Percentiles rank a stretch among this genome's conserved stretches.
Conservation (phyloP, 768 basidiomycete genomes). For the Tremella fuciformis region DNA sequence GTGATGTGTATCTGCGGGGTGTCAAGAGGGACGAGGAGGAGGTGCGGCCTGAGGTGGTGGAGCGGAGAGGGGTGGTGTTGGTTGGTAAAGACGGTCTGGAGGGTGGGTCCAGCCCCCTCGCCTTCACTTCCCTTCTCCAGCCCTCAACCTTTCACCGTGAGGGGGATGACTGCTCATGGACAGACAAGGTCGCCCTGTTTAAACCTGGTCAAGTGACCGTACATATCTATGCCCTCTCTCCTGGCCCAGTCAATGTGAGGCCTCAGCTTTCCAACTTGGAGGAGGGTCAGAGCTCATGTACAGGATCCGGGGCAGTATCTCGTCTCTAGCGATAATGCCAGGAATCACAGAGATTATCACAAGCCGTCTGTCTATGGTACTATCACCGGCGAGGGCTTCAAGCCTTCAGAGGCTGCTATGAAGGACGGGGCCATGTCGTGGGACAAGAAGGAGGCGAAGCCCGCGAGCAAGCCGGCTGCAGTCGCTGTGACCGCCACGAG, state of each 20-base stretch:
- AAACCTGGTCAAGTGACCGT: slow-evolving; percentile 26
- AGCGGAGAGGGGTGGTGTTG: slow-evolving; percentile 35
- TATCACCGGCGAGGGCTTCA: slow-evolving; percentile 33
- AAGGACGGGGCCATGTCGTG: slow-evolving; percentile 42
- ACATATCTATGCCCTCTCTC: slow-evolving; percentile 41
- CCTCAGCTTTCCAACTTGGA: background rate
- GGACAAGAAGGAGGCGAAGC: slow-evolving; percentile 8
- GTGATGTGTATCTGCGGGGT: background rate
- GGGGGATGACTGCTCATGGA: background rate
- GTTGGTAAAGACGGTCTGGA: slow-evolving; percentile 31
- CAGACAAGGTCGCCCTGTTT: slow-evolving; percentile 38
- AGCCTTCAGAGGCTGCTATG: slow-evolving; percentile 1
- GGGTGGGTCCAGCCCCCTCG: slow-evolving; percentile 19
- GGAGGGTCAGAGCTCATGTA: slow-evolving; percentile 8
- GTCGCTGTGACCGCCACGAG: background rate
- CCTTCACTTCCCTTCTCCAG: background rate
- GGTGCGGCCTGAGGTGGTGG: background rate
- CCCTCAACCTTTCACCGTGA: background rate
- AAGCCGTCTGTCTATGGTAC: slow-evolving; percentile 33
- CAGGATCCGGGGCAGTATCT: slow-evolving; percentile 46
- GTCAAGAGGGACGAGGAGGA: slow-evolving; percentile 4
- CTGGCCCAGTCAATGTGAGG: slow-evolving; percentile 33
- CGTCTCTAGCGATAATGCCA: slow-evolving; percentile 23
- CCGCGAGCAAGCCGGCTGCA: background rate
- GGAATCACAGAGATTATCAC: slow-evolving; percentile 28